Conservation (phyloP, 176 grass and related monocot genomes). For the Dactylis glomerata region DNA sequence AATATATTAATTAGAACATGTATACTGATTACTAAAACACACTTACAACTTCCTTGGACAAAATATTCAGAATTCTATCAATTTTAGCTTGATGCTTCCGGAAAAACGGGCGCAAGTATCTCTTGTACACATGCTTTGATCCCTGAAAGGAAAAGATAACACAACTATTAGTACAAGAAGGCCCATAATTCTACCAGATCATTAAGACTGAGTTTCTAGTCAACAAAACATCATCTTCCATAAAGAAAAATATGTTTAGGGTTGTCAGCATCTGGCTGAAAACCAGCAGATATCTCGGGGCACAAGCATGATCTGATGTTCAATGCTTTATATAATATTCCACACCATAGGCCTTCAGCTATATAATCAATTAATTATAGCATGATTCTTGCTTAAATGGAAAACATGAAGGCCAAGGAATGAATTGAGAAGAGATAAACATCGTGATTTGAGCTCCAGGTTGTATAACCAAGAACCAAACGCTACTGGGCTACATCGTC, state of each 20-base stretch:
- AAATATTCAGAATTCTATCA: conserved; percentile 62
- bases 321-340: neutral
- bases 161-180: neutral
- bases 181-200: neutral
- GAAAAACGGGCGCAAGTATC: conserved; percentile 69
- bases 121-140: conserved; percentile 83
- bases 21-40: neutral
- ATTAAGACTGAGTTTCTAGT: neutral
- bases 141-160: conserved; percentile 55
- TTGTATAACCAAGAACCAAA: neutral
- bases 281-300: neutral
- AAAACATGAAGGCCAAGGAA: neutral
- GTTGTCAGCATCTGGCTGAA: neutral
- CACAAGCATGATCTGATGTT: neutral
- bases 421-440: conserved; percentile 13
- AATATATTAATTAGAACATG: conserved; percentile 22
- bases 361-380: conserved; percentile 4
- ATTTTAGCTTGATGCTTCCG: conserved; percentile 83
- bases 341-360: neutral
- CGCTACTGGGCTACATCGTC: neutral
- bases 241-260: neutral
- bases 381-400: neutral
- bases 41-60: conserved; percentile 82
- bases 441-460: neutral
- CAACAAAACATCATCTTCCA: neutral